phyloP scores from a whole-genome alignment of 257 asterid genomes.

The Galeopsis tetrahit region DNA sequence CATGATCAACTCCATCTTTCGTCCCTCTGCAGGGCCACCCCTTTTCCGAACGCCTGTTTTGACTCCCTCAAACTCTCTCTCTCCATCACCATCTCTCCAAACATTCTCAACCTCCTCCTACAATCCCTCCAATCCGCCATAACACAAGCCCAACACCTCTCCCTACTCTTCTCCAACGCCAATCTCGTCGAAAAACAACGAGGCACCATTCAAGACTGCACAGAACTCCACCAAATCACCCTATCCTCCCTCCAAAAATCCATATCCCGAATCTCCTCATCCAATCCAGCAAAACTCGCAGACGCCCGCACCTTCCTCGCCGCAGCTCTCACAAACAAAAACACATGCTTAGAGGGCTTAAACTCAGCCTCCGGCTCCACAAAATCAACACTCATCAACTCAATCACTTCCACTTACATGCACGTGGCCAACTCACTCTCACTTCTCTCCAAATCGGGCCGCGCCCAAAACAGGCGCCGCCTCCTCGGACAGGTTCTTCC shows the following conservation, averaged over 20 bases:
- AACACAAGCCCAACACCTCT: constrained; percentile 51
- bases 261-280: constrained; percentile 36
- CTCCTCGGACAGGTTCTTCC: constrained; percentile 60
- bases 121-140: constrained; percentile 68
- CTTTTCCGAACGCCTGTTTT: constrained; percentile 66
- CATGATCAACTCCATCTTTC: constrained; percentile 28
- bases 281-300: constrained; percentile 38
- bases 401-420: constrained; percentile 49
- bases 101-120: constrained; percentile 49
- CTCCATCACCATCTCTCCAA: constrained; percentile 60
- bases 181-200: constrained; percentile 63
- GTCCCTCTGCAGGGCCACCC: constrained; percentile 69
- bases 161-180: constrained; percentile 45
- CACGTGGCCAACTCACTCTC: constrained; percentile 77
- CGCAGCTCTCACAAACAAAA: constrained; percentile 76
- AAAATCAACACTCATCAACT: constrained; percentile 49
- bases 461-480: constrained; percentile 45
- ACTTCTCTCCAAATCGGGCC: constrained; percentile 41
- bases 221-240: constrained; percentile 73
- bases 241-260: constrained; percentile 55
- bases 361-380: constrained; percentile 57
- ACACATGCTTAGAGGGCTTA: constrained; percentile 83
- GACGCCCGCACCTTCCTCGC: constrained; percentile 69
- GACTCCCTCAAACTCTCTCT: constrained; percentile 62
- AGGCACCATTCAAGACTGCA: constrained; percentile 76